Conservation (phyloP, 129 eudicot species). For the Scalesia atractyloides region DNA sequence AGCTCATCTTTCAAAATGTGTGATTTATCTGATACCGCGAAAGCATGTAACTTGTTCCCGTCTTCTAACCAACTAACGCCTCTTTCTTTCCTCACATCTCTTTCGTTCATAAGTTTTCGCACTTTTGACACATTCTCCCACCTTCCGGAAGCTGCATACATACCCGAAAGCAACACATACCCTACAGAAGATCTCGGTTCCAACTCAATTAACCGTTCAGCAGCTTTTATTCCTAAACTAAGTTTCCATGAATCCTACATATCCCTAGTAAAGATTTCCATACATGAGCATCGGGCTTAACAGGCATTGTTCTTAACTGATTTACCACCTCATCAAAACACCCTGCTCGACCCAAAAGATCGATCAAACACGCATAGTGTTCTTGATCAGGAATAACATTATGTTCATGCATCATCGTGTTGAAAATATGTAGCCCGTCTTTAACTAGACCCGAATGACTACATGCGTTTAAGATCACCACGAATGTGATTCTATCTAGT, state of each 20-base stretch:
- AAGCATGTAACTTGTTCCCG: slow-evolving; percentile 39
- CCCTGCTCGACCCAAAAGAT: slow-evolving; percentile 81
- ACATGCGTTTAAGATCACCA: slow-evolving; percentile 67
- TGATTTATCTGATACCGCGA: slow-evolving; percentile 36
- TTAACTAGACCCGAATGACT: slow-evolving; percentile 72
- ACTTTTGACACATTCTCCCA: slow-evolving; percentile 60
- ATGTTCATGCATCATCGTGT: slow-evolving; percentile 41
- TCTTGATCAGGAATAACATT: slow-evolving; percentile 55
- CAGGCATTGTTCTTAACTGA: slow-evolving; percentile 48
- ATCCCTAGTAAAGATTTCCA: slow-evolving; percentile 74
- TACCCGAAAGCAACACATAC: slow-evolving; percentile 63
- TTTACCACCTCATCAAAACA: slow-evolving; percentile 54
- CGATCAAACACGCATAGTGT: slow-evolving; percentile 83
- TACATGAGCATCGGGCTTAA: slow-evolving; percentile 51
- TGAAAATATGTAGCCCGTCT: slow-evolving; percentile 51
- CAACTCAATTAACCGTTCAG: slow-evolving; percentile 52
- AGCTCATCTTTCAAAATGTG: slow-evolving; percentile 33
- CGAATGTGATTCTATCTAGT: slow-evolving; percentile 61
- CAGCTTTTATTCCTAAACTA: slow-evolving; percentile 57
- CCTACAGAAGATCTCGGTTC: slow-evolving; percentile 62
- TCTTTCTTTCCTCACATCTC: slow-evolving; percentile 43
- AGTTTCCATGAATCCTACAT: slow-evolving; percentile 68
- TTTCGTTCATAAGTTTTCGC: slow-evolving; percentile 52
- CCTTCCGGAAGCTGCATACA: slow-evolving; percentile 64
- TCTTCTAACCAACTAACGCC: slow-evolving; percentile 68